Conservation (phyloP, 345 rosid genomes). For the Odontarrhena argentea region DNA sequence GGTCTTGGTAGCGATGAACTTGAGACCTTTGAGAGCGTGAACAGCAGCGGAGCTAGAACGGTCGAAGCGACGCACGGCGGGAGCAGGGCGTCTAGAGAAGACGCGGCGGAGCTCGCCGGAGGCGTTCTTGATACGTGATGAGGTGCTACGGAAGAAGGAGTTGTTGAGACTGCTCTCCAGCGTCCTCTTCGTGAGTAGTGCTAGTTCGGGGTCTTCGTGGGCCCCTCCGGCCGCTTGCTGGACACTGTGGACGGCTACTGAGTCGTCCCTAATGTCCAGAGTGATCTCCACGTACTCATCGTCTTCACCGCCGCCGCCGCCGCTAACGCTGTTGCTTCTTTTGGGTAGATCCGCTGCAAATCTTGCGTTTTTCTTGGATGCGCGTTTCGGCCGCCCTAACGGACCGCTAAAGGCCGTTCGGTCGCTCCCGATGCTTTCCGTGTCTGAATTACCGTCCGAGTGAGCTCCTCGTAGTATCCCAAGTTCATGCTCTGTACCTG, state of each 20-base stretch:
- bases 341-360: constrained; percentile 57
- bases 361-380: constrained; percentile 81
- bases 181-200: constrained; percentile 66
- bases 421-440: constrained; percentile 68
- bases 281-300: constrained; percentile 83
- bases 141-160: constrained; percentile 62
- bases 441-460: constrained; percentile 65
- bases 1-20: constrained; percentile 72
- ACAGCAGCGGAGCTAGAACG: constrained; percentile 73
- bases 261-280: constrained; percentile 72
- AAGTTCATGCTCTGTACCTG: constrained; percentile 37
- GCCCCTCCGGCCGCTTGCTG: constrained; percentile 56
- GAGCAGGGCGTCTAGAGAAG: constrained; percentile 52
- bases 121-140: constrained; percentile 67
- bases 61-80: constrained; percentile 49
- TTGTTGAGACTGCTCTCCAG: constrained; percentile 52
- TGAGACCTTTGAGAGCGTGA: constrained; percentile 82
- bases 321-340: constrained; percentile 34
- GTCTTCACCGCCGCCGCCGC: constrained; percentile 5
- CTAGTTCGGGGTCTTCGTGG: constrained; percentile 67
- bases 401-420: constrained; percentile 69
- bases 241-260: constrained; percentile 87
- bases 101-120: constrained; percentile 81
- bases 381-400: constrained; percentile 51
- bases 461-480: constrained; percentile 46